These are phyloP conservation scores for Rhypophila decipiens DNA, from an alignment of 495 filamentous ascomycete species.

Conservation along the genomic window DNA sequence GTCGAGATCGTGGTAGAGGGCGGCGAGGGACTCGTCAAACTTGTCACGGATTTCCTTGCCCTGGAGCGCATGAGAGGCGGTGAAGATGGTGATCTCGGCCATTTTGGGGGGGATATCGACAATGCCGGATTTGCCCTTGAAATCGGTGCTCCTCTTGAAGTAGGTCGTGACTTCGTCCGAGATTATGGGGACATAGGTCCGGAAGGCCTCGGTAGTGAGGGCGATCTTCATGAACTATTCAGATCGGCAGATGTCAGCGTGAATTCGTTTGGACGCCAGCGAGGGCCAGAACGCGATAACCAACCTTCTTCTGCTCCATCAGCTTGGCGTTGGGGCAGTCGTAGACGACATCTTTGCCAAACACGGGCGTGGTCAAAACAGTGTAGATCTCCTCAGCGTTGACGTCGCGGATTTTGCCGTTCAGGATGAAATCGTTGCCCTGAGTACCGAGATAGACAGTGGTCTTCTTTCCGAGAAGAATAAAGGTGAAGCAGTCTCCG, in stretches of 20 bases:
- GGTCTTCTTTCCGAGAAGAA: constrained; percentile 67
- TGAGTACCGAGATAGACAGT: constrained; percentile 70
- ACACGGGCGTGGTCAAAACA: constrained; percentile 77
- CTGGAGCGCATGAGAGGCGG: constrained; percentile 72
- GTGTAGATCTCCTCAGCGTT: constrained; percentile 79
- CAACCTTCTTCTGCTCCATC: constrained; percentile 40
- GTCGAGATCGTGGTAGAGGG: constrained; percentile 76
- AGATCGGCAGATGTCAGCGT: constrained; percentile 2
- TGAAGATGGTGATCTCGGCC: constrained; percentile 82
- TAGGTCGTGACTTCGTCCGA: constrained; percentile 66
- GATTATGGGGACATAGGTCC: constrained; percentile 72
- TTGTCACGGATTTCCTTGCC: constrained; percentile 72
- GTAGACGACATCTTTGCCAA: constrained; percentile 80
- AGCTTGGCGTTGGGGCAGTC: constrained; percentile 78
- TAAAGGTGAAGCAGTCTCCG: constrained; percentile 61
- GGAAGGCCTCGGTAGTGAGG: constrained; percentile 69
- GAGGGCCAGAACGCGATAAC: not conserved
- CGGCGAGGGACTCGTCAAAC: constrained; percentile 67
- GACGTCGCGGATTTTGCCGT: constrained; percentile 75
- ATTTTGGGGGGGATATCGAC: constrained; percentile 62
- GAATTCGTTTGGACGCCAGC: not conserved
- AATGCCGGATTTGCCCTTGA: constrained; percentile 60
- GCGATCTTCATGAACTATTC: constrained; percentile 77
- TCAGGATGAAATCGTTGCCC: constrained; percentile 83
- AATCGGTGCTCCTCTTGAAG: constrained; percentile 56